Evolutionary conservation across 805 yeast genomes (phyloP), one percentile per base, ranked within the genome.

Genomic region (Lipomyces kockii): DNA sequence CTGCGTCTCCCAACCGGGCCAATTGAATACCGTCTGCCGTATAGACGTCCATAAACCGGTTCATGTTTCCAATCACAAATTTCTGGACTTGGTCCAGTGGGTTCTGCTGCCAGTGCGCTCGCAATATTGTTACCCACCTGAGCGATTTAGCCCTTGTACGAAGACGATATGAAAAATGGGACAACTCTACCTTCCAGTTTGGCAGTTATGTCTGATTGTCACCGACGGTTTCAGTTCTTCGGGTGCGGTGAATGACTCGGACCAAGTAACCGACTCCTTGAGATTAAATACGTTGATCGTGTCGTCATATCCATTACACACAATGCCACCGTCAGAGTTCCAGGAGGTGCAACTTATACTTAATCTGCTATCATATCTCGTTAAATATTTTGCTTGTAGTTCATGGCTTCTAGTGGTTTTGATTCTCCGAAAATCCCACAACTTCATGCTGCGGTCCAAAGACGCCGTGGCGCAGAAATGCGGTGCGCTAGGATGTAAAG

Each of bases 61-160:
- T 91, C 99, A 94, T 95, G 77, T 94, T 94, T 12, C 91, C 98
- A 73, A 94, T 94, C 20, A 89, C 90, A 78, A 95, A 92, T 74
- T 94, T 92, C 71, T 92, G 90, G 37, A 85, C 82, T 0, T 87
- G 86, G 75, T 92, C 97, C 6, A 72, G 75, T 0, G 97, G 96
- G 39, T 83, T 79, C 1, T 79, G 77, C 68, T 95, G 98, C 96
- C 98, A 94, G 74, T 87, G 84, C 0, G 97, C 87, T 73, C 94
- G 92, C 65, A 94, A 80, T 58, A 94, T 94, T 0, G 97, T 88
- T 0, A 95, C 97, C 99, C 99, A 94, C 71, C 97, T 64, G n/a
- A 43, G 12, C 29, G 11, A 7, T 34, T n/a, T 27, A 43, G 55
- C 29, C 14, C 4, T 11, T 53, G 25, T 11, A n/a, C 17, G 1